Percentiles rank a stretch among this genome's conserved stretches.
These are phyloP conservation scores for Yarrowia alimentaria DNA, from an alignment of 805 yeast species.

Conservation along the genomic window DNA sequence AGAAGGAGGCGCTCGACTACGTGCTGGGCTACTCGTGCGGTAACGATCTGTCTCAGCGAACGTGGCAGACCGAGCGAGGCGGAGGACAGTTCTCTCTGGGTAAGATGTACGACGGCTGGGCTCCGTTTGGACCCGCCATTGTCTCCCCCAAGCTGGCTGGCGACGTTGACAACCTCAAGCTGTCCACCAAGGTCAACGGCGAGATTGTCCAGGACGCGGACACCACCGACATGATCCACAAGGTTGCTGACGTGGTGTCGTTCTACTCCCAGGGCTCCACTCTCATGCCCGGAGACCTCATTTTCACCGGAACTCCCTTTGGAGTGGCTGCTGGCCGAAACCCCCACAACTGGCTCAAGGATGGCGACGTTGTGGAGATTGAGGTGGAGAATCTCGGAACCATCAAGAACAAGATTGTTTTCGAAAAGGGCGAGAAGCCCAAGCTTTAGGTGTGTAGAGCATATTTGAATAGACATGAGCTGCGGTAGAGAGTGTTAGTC, in stretches of 20 bases:
- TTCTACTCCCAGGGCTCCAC: constrained; percentile 54
- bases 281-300: constrained; percentile 52
- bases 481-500: too few species aligned
- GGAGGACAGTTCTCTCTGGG: constrained; percentile 55
- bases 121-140: constrained; percentile 57
- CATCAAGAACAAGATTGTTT: constrained; percentile 43
- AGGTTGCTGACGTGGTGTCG: constrained; percentile 45
- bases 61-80: constrained; percentile 55
- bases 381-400: constrained; percentile 47
- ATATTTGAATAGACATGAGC: too few species aligned
- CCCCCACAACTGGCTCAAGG: constrained; percentile 45
- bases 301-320: constrained; percentile 57
- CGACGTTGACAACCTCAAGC: constrained; percentile 42
- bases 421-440: constrained; percentile 34
- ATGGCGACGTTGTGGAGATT: constrained; percentile 49
- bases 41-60: constrained; percentile 56
- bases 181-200: constrained; percentile 49
- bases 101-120: constrained; percentile 56
- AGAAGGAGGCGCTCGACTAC: constrained; percentile 46
- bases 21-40: constrained; percentile 55
- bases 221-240: constrained; percentile 52
- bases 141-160: constrained; percentile 42
- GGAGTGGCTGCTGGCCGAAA: constrained; percentile 51
- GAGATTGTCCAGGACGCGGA: constrained; percentile 47
- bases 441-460: constrained; percentile 15